Base-by-base conservation (phyloP, 2,329 filamentous ascomycete genomes). In the Cercospora beticola region DNA sequence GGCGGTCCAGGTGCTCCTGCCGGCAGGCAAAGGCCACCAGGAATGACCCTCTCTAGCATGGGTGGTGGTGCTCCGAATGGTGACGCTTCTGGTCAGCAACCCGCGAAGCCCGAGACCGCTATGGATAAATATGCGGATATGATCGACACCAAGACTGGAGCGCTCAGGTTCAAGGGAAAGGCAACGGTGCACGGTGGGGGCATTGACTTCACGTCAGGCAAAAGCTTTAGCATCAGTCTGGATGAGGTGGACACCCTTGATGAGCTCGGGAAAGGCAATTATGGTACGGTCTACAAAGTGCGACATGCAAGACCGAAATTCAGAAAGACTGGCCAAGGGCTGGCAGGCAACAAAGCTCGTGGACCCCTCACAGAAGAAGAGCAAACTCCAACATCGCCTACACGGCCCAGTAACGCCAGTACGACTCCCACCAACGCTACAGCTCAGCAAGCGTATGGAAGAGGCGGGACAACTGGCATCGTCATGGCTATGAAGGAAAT, bases 401-500 rank as follows among this genome's bases (percentile, higher is more conserved):
- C 72, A 26, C 60, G 71, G 67, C 52, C 58, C 30, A 28, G 86
- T 85, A 12, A 66, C 18, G 63, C 67, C 18, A 61, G 66, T 28
- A 60, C 65, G 31, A 72, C 70, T 12, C 67, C 72, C 3, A 71
- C 73, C 18, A 70, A 63, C 30, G 63, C 66, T 8, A 69, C 64
- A n/a, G 62, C 64, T 12, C 70, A 69, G 28, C 71, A 70, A 40
- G 71, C 68, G 9, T 69, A 63, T 33, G 68, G 68, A 16, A 74
- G 76, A n/a, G 82, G 82, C 4, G 88, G 87, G 54, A 84, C 83
- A 0, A 89, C 89, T 0, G 93, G 94, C 18, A 87, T 92, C 61
- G 85, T 97, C 68, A 98, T 99, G 95, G 95, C 95, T 14, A 99
- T 99, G 95, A 99, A 99, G 80, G 95, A 99, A 81, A 96, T 99